Evolutionary conservation across 805 yeast species (phyloP).

Genomic region (Wickerhamomyces pijperi): DNA sequence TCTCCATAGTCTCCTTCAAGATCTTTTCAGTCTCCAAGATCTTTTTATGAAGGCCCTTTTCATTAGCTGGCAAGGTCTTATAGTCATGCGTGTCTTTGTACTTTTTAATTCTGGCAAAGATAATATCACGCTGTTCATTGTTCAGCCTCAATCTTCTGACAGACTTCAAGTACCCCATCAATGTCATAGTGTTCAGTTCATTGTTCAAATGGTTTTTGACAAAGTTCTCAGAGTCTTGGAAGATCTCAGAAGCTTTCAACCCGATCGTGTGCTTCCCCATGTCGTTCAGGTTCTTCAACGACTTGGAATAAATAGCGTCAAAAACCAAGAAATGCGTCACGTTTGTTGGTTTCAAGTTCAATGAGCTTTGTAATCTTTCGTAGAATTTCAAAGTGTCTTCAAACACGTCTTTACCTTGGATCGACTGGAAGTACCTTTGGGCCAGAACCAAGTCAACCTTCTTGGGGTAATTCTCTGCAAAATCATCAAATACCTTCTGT

Average conservation of each 20-base stretch:
- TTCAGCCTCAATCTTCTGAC: conserved; percentile 15
- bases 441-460: conserved; percentile 10
- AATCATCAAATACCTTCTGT: conserved; percentile 4
- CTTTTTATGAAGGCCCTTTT: neutral
- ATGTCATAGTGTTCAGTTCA: conserved; percentile 9
- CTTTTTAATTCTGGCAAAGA: conserved; percentile 5
- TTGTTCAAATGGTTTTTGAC: conserved; percentile 1
- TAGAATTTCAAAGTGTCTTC: conserved; percentile 9
- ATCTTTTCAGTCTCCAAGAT: neutral
- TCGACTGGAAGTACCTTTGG: conserved; percentile 8
- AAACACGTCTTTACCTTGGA: neutral
- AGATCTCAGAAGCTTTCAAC: conserved; percentile 8
- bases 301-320: conserved; percentile 12
- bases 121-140: conserved; percentile 8
- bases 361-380: conserved; percentile 2
- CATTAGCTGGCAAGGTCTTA: neutral
- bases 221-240: conserved; percentile 10
- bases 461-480: conserved; percentile 6
- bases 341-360: conserved; percentile 6
- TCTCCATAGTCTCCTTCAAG: neutral
- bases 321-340: conserved; percentile 15
- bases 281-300: conserved; percentile 11
- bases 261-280: conserved; percentile 13
- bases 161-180: conserved; percentile 14
- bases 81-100: neutral